phyloP scores from a whole-genome alignment of 106 monocot species.

The Dendrobium chrysotoxum region DNA sequence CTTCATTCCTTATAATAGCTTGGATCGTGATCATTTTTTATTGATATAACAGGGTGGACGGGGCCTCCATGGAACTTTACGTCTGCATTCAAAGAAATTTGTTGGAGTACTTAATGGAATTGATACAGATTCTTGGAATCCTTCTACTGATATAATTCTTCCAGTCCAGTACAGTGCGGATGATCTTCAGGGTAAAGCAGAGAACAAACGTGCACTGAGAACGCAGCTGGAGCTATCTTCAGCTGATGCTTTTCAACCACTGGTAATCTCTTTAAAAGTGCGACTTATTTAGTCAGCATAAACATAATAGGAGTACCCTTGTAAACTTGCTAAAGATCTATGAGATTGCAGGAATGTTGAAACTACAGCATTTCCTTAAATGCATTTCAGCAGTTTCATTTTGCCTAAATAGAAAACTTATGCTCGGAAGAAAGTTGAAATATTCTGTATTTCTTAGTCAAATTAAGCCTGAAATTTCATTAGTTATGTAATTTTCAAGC shows the following conservation, averaged over 20 bases:
- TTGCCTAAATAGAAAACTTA: not conserved
- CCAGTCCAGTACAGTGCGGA: slow-evolving; percentile 56
- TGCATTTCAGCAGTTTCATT: not conserved
- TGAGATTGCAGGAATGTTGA: not conserved
- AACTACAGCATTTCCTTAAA: not conserved
- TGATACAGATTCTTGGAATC: slow-evolving; percentile 87
- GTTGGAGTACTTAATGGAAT: slow-evolving; percentile 89
- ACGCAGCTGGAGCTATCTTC: slow-evolving; percentile 52
- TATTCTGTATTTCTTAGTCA: not conserved
- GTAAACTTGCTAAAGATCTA: not conserved
- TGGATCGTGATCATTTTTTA: not conserved
- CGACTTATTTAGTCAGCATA: not conserved
- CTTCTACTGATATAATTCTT: slow-evolving; percentile 63
- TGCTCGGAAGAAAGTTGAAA: not conserved
- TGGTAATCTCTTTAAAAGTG: slow-evolving; percentile 35
- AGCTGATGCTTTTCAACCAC: slow-evolving; percentile 44
- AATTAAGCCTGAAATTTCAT: not conserved
- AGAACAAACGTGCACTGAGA: slow-evolving; percentile 65
- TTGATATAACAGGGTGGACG: slow-evolving; percentile 49
- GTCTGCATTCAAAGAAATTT: slow-evolving; percentile 66
- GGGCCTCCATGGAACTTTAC: slow-evolving; percentile 74
- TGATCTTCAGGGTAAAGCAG: slow-evolving; percentile 68
- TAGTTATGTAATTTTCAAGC: not conserved
- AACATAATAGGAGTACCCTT: not conserved
- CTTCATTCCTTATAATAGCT: not conserved